Conservation (phyloP, 306 rosid species). For the Trichosanthes cucumerina region DNA sequence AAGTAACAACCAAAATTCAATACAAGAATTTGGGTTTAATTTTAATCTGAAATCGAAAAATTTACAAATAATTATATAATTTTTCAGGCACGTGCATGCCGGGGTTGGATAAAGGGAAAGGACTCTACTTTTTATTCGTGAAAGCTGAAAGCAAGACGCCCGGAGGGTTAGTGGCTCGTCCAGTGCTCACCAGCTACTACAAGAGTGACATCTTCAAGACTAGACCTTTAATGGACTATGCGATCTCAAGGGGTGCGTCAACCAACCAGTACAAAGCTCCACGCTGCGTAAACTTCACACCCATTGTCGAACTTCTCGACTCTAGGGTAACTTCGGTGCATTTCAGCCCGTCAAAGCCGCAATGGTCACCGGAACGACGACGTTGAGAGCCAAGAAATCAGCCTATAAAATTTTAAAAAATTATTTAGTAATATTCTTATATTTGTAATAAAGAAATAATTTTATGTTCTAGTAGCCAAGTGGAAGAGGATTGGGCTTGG, state of each 20-base stretch:
- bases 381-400: constrained; percentile 10
- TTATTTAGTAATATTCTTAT: neutral
- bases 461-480: neutral
- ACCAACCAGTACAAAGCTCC: constrained; percentile 90
- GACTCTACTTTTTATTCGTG: constrained; percentile 58
- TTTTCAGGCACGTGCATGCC: constrained; percentile 49
- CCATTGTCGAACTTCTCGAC: constrained; percentile 73
- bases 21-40: neutral
- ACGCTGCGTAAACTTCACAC: constrained; percentile 69
- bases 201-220: constrained; percentile 77
- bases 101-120: constrained; percentile 79
- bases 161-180: constrained; percentile 71
- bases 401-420: neutral
- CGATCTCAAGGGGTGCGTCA: constrained; percentile 82
- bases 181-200: constrained; percentile 81
- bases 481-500: neutral
- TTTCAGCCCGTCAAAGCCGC: constrained; percentile 66
- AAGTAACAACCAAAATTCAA: constrained; percentile 20
- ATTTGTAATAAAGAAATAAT: no score
- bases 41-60: no score
- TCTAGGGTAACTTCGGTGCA: constrained; percentile 63
- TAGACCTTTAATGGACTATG: constrained; percentile 86
- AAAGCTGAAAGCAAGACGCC: constrained; percentile 73
- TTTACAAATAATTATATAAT: neutral
- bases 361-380: constrained; percentile 70